Conservation (phyloP, 1,284 basidiomycete genomes). For the Cryptococcus sp. region DNA sequence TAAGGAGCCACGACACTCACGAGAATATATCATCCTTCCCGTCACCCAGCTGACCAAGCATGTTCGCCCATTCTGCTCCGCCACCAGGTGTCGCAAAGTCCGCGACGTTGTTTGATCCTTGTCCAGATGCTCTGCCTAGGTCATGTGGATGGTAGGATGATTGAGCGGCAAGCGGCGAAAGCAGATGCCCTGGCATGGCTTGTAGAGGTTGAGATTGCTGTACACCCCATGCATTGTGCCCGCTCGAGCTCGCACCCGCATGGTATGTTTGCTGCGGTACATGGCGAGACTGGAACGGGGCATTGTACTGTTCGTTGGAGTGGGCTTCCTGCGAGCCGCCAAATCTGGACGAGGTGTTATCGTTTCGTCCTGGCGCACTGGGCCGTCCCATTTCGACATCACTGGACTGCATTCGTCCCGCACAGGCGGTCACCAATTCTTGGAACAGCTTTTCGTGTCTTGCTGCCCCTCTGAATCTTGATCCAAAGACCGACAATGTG, state of each 20-base stretch:
- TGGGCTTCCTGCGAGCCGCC: background rate
- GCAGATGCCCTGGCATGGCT: too few relatives aligned
- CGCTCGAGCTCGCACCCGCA: background rate
- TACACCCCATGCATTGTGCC: background rate
- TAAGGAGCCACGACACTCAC: slow-evolving; percentile 14
- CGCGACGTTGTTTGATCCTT: background rate
- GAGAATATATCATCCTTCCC: slow-evolving; percentile 32
- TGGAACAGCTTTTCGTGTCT: slow-evolving; percentile 22
- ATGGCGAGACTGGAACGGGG: background rate
- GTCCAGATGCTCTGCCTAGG: background rate
- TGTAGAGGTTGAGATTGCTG: too few relatives aligned
- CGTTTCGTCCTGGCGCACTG: background rate
- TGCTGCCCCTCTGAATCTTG: slow-evolving; percentile 14
- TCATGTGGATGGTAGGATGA: background rate
- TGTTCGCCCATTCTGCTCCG: slow-evolving; percentile 12
- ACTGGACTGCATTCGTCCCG: background rate
- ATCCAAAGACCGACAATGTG: slow-evolving; percentile 16
- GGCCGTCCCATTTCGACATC: background rate
- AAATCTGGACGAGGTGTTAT: background rate
- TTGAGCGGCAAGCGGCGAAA: too few relatives aligned
- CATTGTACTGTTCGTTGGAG: too few relatives aligned
- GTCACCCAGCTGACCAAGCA: slow-evolving; percentile 19
- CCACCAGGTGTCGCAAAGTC: background rate
- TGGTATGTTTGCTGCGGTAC: background rate
- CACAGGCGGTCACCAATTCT: slow-evolving; percentile 22